Conservation (phyloP, 306 rosid genomes). For the Sechiopsis laciniata region DNA sequence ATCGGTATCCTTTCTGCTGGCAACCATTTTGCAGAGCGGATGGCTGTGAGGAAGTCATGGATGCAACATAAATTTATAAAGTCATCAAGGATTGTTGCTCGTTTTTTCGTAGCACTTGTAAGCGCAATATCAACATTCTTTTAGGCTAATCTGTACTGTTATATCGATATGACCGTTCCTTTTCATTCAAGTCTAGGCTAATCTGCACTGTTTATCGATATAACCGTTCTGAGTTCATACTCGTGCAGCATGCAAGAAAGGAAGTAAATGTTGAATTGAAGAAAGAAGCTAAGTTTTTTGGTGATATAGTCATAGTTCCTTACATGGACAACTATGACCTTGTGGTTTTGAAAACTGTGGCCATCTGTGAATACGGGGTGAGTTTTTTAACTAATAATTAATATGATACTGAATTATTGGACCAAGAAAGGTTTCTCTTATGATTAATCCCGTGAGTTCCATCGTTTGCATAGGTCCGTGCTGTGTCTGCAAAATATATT, state of each 20-base stretch:
- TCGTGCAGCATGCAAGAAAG: slow-evolving; percentile 59
- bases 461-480: slow-evolving; percentile 49
- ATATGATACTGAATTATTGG: too few species aligned
- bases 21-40: slow-evolving; percentile 90
- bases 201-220: slow-evolving; percentile 19
- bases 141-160: neutral
- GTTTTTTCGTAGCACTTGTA: slow-evolving; percentile 96
- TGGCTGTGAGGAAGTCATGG: slow-evolving; percentile 97
- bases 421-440: neutral
- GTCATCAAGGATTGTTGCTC: slow-evolving; percentile 73
- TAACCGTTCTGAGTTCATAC: slow-evolving; percentile 21
- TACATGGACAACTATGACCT: slow-evolving; percentile 95
- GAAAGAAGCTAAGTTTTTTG: slow-evolving; percentile 88
- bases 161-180: slow-evolving; percentile 13
- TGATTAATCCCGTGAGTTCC: slow-evolving; percentile 22
- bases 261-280: slow-evolving; percentile 68
- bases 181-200: neutral
- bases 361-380: slow-evolving; percentile 96
- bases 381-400: too few species aligned
- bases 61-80: slow-evolving; percentile 69
- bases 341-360: slow-evolving; percentile 91
- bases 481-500: slow-evolving; percentile 56
- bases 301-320: slow-evolving; percentile 88
- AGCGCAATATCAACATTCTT: neutral
- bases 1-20: slow-evolving; percentile 96